Conservation (phyloP, 2,329 filamentous ascomycete genomes). For the Paramyrothecium sp. region DNA sequence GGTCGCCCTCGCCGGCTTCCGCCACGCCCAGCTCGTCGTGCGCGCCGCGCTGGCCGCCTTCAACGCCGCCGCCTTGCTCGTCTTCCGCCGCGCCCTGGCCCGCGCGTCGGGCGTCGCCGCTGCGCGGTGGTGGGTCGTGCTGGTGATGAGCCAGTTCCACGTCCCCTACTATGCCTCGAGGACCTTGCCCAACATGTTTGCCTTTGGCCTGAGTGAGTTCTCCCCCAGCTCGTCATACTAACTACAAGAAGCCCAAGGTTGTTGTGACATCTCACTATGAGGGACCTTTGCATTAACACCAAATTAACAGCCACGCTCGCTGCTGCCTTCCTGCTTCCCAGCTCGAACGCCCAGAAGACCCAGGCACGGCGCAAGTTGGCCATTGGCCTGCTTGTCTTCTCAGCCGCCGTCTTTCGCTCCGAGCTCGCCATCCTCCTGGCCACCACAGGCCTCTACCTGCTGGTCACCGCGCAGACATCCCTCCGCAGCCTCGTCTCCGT, state of each 20-base stretch:
- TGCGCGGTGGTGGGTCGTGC: slow-evolving; percentile 74
- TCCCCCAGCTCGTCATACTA: background rate
- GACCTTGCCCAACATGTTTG: slow-evolving; percentile 95
- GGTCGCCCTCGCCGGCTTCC: slow-evolving; percentile 53
- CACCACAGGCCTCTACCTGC: slow-evolving; percentile 63
- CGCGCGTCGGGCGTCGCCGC: slow-evolving; percentile 66
- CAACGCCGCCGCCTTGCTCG: slow-evolving; percentile 68
- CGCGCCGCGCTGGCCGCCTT: slow-evolving; percentile 74
- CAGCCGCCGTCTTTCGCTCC: slow-evolving; percentile 83
- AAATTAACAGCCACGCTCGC: slow-evolving; percentile 57
- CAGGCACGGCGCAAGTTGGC: slow-evolving; percentile 57
- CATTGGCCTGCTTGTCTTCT: slow-evolving; percentile 73
- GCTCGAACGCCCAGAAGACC: slow-evolving; percentile 22
- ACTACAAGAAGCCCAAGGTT: background rate
- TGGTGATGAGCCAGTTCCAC: slow-evolving; percentile 88
- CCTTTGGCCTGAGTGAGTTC: slow-evolving; percentile 76
- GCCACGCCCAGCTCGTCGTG: slow-evolving; percentile 61
- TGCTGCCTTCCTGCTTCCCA: slow-evolving; percentile 44
- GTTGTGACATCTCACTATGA: too few species aligned
- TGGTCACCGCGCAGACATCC: slow-evolving; percentile 53
- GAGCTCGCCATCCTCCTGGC: slow-evolving; percentile 81
- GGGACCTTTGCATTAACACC: background rate
- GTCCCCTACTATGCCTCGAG: slow-evolving; percentile 88
- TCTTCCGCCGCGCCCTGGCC: slow-evolving; percentile 63
- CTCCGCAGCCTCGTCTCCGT: slow-evolving; percentile 61